Conservation (phyloP, 257 asterid genomes). For the Nicotiana tabacum region DNA sequence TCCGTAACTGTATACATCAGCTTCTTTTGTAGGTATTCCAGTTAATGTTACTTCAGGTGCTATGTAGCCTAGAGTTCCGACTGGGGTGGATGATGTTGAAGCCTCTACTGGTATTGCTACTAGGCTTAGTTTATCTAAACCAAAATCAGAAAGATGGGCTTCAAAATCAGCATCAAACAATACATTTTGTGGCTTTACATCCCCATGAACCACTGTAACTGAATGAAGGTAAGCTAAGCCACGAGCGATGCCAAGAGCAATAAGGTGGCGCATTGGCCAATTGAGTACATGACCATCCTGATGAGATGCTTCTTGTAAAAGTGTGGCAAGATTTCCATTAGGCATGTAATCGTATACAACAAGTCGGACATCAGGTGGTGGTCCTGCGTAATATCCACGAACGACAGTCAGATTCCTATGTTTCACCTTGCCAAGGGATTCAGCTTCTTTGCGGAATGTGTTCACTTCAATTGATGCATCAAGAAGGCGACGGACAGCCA, state of each 20-base stretch:
- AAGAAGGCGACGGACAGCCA: constrained; percentile 52
- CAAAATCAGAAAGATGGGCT: constrained; percentile 66
- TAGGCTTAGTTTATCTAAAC: constrained; percentile 47
- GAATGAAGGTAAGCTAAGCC: constrained; percentile 61
- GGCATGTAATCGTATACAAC: constrained; percentile 79
- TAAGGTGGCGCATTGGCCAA: constrained; percentile 78
- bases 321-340: constrained; percentile 59
- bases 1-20: constrained; percentile 72
- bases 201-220: constrained; percentile 49
- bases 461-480: constrained; percentile 42
- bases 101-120: constrained; percentile 33
- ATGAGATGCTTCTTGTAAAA: constrained; percentile 71
- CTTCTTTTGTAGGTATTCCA: constrained; percentile 37
- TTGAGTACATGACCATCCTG: constrained; percentile 73
- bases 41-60: constrained; percentile 52
- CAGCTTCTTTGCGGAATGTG: constrained; percentile 63
- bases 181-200: constrained; percentile 59
- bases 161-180: constrained; percentile 79
- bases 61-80: constrained; percentile 55
- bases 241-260: constrained; percentile 64
- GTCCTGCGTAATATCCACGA: constrained; percentile 64
- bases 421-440: constrained; percentile 54
- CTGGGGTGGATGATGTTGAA: constrained; percentile 40
- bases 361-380: constrained; percentile 47
- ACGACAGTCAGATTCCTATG: constrained; percentile 65